phyloP scores from a whole-genome alignment of 345 rosid genomes.

The Citrus unshiu region DNA sequence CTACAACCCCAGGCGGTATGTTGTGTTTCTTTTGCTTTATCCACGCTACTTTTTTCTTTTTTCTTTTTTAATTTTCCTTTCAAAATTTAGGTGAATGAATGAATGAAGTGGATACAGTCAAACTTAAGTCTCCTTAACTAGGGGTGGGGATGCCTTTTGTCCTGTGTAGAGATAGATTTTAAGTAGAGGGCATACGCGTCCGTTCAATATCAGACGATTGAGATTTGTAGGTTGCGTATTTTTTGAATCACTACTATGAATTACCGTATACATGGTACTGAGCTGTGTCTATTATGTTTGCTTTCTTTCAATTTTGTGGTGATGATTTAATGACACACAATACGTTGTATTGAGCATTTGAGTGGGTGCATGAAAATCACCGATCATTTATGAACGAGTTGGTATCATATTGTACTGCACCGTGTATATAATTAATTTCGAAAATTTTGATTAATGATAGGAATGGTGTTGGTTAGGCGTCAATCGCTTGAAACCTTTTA shows the following conservation, averaged over 20 bases:
- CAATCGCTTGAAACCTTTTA: neutral
- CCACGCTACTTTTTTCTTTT: too few species aligned
- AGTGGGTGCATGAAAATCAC: neutral
- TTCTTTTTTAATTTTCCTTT: too few species aligned
- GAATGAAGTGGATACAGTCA: constrained; percentile 20
- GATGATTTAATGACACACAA: neutral
- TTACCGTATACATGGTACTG: neutral
- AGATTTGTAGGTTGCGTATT: neutral
- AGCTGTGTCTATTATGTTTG: neutral
- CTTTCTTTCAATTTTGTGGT: neutral
- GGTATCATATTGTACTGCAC: neutral
- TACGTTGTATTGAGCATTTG: too few species aligned
- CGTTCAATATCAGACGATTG: neutral
- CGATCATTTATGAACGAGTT: neutral
- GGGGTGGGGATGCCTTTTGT: too few species aligned
- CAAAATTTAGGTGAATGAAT: neutral
- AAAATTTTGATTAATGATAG: neutral
- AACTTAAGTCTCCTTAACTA: too few species aligned
- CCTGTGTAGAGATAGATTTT: too few species aligned
- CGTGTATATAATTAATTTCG: neutral
- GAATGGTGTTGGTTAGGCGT: neutral
- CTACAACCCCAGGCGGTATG: neutral
- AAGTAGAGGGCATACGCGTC: neutral
- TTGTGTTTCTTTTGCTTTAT: too few species aligned
- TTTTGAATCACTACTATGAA: neutral